Conservation (phyloP, 148 eudicot genomes). For the Rhododendron simsii region DNA sequence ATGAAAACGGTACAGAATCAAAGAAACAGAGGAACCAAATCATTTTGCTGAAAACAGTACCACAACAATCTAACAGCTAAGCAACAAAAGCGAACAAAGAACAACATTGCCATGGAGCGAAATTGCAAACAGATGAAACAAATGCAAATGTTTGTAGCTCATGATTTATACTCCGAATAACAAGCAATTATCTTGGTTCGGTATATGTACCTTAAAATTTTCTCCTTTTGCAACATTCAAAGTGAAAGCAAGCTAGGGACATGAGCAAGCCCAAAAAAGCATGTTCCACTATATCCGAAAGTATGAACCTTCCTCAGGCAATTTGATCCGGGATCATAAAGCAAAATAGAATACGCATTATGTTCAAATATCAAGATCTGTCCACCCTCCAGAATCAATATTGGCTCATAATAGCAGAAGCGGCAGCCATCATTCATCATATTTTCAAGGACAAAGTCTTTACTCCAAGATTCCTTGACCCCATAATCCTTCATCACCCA, state of each 20-base stretch:
- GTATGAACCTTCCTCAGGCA: not conserved
- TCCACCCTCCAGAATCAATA: not conserved
- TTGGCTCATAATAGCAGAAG: not conserved
- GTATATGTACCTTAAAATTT: not conserved
- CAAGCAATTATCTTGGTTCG: no score
- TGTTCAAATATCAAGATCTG: not conserved
- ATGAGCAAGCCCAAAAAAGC: not conserved
- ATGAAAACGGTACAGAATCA: no score
- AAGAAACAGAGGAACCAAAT: no score
- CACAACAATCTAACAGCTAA: no score
- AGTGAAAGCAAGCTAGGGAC: not conserved
- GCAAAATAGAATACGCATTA: not conserved
- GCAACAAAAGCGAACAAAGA: no score
- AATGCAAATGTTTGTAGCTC: no score
- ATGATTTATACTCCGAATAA: no score
- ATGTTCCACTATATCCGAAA: not conserved
- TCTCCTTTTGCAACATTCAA: no score
- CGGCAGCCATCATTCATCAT: not conserved
- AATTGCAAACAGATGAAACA: no score
- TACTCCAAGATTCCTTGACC: not conserved
- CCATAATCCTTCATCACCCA: constrained; percentile 1
- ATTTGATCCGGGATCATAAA: not conserved
- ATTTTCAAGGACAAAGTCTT: not conserved
- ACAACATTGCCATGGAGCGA: no score
- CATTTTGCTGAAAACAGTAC: no score